Base-by-base conservation (phyloP, 257 asterid genomes). In the Plantago ovata region DNA sequence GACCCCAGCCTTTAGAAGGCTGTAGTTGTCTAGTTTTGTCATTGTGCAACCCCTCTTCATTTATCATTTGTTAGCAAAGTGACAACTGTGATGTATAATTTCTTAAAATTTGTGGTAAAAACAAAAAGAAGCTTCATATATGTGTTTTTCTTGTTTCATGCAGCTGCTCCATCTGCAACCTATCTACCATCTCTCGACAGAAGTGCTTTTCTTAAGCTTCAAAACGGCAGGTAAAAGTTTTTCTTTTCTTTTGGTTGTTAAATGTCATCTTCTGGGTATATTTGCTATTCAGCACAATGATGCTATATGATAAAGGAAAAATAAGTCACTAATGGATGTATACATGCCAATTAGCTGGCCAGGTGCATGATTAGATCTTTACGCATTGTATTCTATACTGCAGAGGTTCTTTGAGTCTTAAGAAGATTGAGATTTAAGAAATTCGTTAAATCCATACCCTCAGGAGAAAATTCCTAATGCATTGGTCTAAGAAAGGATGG, bases 121-220 rank as follows among this genome's bases (percentile, higher is more conserved):
- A 23, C 38, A 56, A 16, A 42, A 38, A 36, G 23, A 7, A 60
- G 18, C 69, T 72, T 68, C 51, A 74, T 64, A 58, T 19, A 41
- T 58, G 61, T n/a, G 40, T 57, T 57, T 60, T 36, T 60, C 41
- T 58, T 51, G 64, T 64, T 69, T 80, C 65, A 72, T 73, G 87
- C 94, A 93, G 97, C 92, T 48, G 76, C 85, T 53, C 64, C 87
- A 47, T 79, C 85, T 46, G 60, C 87, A 58, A 79, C 77, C 63
- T 69, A 73, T 46, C 39, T 79, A 15, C 83, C 84, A 58, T 69
- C 79, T 54, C 73, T 79, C 16, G 95, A 84, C 64, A 79, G 76
- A 77, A 56, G 56, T 63, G 80, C 86, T 80, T 86, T 93, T 71
- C 95, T 84, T 72, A 93, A 84, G 79, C 99, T 93, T 76, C 99